Percentiles rank a stretch among this genome's conserved stretches.
Conservation (phyloP, 495 filamentous ascomycete species). For the Penicillium egyptiacum region DNA sequence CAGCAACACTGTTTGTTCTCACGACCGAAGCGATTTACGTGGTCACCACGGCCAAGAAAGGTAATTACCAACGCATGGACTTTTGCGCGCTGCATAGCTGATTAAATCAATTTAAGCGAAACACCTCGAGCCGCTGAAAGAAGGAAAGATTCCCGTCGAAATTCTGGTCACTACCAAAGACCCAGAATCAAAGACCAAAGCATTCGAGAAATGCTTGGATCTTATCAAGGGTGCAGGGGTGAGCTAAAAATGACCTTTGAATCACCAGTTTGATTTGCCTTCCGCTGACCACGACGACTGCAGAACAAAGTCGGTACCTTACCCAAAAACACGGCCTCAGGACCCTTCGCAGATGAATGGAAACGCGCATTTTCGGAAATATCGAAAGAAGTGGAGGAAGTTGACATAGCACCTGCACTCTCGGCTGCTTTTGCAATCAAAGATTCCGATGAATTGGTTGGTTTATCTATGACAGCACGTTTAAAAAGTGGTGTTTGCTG, state of each 20-base stretch:
- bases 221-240: slow-evolving; percentile 86
- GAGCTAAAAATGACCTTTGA: slow-evolving; percentile 33
- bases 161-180: slow-evolving; percentile 89
- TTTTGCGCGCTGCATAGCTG: neutral
- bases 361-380: slow-evolving; percentile 73
- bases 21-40: slow-evolving; percentile 85
- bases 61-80: slow-evolving; percentile 41
- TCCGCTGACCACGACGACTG: neutral
- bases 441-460: slow-evolving; percentile 85
- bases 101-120: slow-evolving; percentile 59
- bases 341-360: slow-evolving; percentile 96
- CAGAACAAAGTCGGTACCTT: slow-evolving; percentile 88
- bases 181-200: slow-evolving; percentile 80
- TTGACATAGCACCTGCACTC: slow-evolving; percentile 80
- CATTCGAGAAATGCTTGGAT: slow-evolving; percentile 77
- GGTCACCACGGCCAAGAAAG: slow-evolving; percentile 96
- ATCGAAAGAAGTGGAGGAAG: slow-evolving; percentile 81
- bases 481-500: slow-evolving; percentile 8
- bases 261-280: neutral
- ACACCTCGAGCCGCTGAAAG: slow-evolving; percentile 89
- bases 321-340: slow-evolving; percentile 76
- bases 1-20: slow-evolving; percentile 88
- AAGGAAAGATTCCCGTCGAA: slow-evolving; percentile 86
- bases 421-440: slow-evolving; percentile 90
- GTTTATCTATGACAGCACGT: slow-evolving; percentile 17